Evolutionary conservation across 768 basidiomycete species (phyloP).

Genomic region (Xerocomus potaroensis): DNA sequence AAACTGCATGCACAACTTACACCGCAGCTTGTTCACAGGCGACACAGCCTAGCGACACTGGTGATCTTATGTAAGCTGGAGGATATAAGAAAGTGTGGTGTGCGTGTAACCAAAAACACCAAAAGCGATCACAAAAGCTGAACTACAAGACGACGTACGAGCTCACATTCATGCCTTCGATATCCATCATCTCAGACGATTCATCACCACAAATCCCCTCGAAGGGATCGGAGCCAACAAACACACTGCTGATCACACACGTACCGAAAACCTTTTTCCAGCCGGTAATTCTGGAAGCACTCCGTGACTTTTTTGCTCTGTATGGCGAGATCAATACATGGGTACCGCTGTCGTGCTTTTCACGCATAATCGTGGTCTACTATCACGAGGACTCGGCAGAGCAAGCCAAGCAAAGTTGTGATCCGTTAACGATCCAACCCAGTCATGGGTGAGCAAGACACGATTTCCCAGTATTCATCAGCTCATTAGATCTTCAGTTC

Average conservation of each 20-base stretch:
- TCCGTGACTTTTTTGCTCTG: slow-evolving; percentile 65
- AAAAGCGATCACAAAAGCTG: slow-evolving; percentile 2
- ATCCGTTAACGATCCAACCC: slow-evolving; percentile 58
- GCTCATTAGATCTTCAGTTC: slow-evolving; percentile 35
- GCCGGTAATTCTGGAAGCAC: slow-evolving; percentile 57
- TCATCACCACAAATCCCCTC: background rate
- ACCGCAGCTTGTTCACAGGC: slow-evolving; percentile 10
- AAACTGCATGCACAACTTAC: slow-evolving; percentile 5
- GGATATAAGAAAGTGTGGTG: slow-evolving; percentile 10
- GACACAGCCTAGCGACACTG: slow-evolving; percentile 16
- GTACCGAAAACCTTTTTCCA: slow-evolving; percentile 78
- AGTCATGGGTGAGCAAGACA: slow-evolving; percentile 44
- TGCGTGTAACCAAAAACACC: slow-evolving; percentile 1
- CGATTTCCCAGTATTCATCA: background rate
- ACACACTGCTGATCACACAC: slow-evolving; percentile 79
- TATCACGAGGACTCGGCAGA: slow-evolving; percentile 59
- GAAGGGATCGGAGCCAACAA: slow-evolving; percentile 44
- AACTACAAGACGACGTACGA: background rate
- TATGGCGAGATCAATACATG: slow-evolving; percentile 87
- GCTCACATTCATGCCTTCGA: slow-evolving; percentile 20
- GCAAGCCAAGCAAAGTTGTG: slow-evolving; percentile 58
- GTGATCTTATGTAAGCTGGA: slow-evolving; percentile 18
- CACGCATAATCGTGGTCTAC: slow-evolving; percentile 81
- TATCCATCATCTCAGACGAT: slow-evolving; percentile 25
- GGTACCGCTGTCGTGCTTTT: slow-evolving; percentile 82